Conservation (phyloP, 2,329 filamentous ascomycete species). For the Graphilbum ipis-grandicollis region DNA sequence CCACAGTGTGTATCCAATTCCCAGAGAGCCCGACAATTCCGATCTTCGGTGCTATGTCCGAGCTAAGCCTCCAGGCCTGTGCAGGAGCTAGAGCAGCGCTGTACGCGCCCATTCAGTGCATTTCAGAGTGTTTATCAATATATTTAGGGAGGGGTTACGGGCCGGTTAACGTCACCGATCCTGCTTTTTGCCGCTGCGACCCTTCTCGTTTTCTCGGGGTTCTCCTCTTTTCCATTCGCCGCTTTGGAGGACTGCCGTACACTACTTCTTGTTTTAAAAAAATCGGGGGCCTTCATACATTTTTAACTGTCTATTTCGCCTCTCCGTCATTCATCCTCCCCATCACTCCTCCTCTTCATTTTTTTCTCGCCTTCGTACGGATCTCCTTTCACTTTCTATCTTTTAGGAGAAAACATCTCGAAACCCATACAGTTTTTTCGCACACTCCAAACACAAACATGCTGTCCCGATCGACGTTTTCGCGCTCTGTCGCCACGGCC, state of each 20-base stretch:
- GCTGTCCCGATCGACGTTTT: conserved; percentile 7
- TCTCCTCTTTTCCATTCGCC: neutral
- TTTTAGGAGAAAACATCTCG: no score
- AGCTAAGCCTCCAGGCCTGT: neutral
- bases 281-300: neutral
- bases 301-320: neutral
- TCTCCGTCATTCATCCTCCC: neutral
- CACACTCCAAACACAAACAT: conserved; percentile 4
- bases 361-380: no score
- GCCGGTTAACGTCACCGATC: neutral
- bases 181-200: neutral
- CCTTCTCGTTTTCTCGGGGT: neutral
- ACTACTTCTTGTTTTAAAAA: neutral
- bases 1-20: no score
- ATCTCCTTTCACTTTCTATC: no score
- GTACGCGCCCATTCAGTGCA: neutral
- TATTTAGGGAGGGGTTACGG: no score
- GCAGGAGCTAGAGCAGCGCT: neutral
- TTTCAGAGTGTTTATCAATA: no score
- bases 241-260: neutral
- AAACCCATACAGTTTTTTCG: no score
- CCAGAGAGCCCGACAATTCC: conserved; percentile 7
- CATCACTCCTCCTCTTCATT: neutral
- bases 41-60: conserved; percentile 6
- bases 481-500: conserved; percentile 7